Base-by-base conservation (phyloP, 768 basidiomycete genomes). In the Melanogaster broomeanus region DNA sequence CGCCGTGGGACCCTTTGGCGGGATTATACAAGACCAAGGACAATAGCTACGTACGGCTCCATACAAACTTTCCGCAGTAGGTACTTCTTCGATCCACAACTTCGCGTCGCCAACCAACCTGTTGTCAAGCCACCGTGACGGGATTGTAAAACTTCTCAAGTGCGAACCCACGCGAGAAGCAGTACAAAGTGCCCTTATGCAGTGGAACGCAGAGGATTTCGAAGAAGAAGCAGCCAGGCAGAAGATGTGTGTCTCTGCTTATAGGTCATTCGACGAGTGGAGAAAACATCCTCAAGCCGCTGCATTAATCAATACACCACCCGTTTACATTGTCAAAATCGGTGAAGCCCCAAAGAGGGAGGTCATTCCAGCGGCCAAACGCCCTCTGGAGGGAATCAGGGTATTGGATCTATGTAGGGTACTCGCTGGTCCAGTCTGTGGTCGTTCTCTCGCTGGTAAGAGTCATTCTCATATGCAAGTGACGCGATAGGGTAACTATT, bases 31-130 rank as follows among this genome's bases (percentile, higher is more conserved):
- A 66, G 33, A 83, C 83, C n/a, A 77, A 74, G 51, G 77, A 81
- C 51, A 57, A 61, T 24, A 66, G 74, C 39, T 79, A 68, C 55
- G n/a, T n/a, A n/a, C n/a, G n/a, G n/a, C n/a, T n/a, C n/a, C n/a
- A n/a, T n/a, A 83, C 83, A 18, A 85, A 85, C 49, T 85, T 85
- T 60, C 79, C 83, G 33, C 84, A 85, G 83, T 82, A 52, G 25
- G 72, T 63, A 7, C n/a, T n/a, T n/a, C n/a, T n/a, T 11, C 35
- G 16, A 37, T 24, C 47, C 16, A 7, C 19, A 45, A 10, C 25
- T 25, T 44, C 22, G 11, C 24, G 27, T 38, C 37, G 16, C 34
- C 48, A 27, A 25, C 43, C 5, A 43, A 35, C 42, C n/a, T 16
- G 40, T 39, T 54, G 24, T 35, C 9, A 35, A 83, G 83, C 51